Conservation (phyloP, 768 basidiomycete genomes). For the Rhizopogon salebrosus region DNA sequence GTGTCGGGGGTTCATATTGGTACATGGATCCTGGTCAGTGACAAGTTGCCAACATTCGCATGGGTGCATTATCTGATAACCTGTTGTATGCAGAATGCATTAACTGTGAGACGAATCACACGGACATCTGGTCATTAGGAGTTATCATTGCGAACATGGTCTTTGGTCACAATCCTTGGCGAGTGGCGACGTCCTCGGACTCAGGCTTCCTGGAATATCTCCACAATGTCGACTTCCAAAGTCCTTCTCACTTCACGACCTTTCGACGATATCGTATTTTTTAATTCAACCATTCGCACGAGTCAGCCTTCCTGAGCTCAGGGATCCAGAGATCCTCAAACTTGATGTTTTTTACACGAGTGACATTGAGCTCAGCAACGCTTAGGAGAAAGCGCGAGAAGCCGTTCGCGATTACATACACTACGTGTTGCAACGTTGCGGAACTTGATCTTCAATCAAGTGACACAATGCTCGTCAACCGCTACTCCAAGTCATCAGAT, state of each 20-base stretch:
- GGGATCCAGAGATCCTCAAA: slow-evolving; percentile 45
- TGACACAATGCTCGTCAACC: slow-evolving; percentile 1
- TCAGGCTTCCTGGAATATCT: slow-evolving; percentile 63
- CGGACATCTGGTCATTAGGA: slow-evolving; percentile 69
- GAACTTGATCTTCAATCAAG: neutral
- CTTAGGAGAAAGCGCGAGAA: slow-evolving; percentile 15
- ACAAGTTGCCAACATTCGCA: slow-evolving; percentile 12
- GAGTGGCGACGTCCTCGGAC: slow-evolving; percentile 60
- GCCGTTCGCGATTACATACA: neutral
- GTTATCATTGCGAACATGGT: slow-evolving; percentile 83
- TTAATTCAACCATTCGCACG: slow-evolving; percentile 57
- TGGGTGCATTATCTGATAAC: slow-evolving; percentile 2
- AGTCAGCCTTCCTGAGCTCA: slow-evolving; percentile 58
- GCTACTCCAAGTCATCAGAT: neutral
- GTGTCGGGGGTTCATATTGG: slow-evolving; percentile 50
- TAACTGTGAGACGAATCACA: slow-evolving; percentile 35
- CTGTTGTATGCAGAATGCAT: slow-evolving; percentile 44
- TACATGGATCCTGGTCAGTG: slow-evolving; percentile 81
- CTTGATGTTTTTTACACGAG: slow-evolving; percentile 61
- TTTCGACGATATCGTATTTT: slow-evolving; percentile 68
- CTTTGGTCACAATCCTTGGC: slow-evolving; percentile 71
- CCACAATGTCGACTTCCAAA: slow-evolving; percentile 52
- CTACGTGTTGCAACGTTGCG: neutral
- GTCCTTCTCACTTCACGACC: slow-evolving; percentile 70
- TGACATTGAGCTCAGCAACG: slow-evolving; percentile 37